Conservation (phyloP, 1,284 basidiomycete genomes). For the Melampsora abietis-canadensis region DNA sequence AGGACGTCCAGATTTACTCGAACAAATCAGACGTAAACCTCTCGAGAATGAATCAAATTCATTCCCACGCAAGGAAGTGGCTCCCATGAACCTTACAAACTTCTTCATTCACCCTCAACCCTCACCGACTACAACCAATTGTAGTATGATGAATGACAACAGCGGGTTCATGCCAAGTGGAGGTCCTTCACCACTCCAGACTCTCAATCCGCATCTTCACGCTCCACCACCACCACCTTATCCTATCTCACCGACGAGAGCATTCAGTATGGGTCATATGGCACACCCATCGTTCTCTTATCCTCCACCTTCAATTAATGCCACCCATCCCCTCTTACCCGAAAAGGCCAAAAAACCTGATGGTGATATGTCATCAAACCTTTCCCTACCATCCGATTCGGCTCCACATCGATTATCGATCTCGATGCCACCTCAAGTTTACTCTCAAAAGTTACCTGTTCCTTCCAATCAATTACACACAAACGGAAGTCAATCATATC, state of each 20-base stretch:
- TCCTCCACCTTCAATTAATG: background rate
- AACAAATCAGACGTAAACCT: constrained; percentile 80
- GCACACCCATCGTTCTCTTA: background rate
- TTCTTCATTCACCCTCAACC: constrained; percentile 12
- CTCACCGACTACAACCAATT: background rate
- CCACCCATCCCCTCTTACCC: background rate
- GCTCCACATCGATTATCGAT: no score
- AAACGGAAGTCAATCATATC: no score
- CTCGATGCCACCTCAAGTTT: no score
- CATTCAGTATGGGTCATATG: background rate
- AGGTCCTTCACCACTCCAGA: background rate
- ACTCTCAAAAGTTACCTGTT: no score
- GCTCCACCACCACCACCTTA: background rate
- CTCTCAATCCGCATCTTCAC: constrained; percentile 1
- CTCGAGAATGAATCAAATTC: constrained; percentile 58
- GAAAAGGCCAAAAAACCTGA: no score
- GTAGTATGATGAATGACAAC: background rate
- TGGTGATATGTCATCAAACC: no score
- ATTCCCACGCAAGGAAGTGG: background rate
- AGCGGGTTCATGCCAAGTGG: background rate
- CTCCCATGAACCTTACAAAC: background rate
- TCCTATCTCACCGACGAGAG: constrained; percentile 5
- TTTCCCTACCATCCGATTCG: no score
- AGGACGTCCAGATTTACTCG: constrained; percentile 72
- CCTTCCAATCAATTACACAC: no score